Evolutionary conservation across 805 yeast species (phyloP).

Genomic region (Yamadazyma endophytica): DNA sequence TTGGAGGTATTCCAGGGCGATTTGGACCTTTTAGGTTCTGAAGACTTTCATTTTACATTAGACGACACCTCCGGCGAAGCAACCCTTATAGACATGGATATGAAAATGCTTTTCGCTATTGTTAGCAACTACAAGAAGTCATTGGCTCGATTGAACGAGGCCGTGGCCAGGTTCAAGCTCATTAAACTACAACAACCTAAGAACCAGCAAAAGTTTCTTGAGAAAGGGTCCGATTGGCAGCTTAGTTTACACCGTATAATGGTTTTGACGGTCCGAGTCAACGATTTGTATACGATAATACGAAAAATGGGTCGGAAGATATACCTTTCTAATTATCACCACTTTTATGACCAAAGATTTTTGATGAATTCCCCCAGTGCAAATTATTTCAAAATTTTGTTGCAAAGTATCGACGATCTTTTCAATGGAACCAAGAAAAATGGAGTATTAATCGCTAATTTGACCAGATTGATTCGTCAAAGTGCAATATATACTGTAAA

Average conservation of each 20-base stretch:
- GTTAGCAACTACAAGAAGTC: conserved; percentile 21
- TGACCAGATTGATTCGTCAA: conserved; percentile 43
- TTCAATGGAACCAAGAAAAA: conserved; percentile 46
- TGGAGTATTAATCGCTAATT: conserved; percentile 44
- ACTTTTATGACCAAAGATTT: conserved; percentile 40
- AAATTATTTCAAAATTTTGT: conserved; percentile 23
- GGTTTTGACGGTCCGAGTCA: conserved; percentile 41
- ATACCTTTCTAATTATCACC: conserved; percentile 40
- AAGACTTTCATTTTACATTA: conserved; percentile 2
- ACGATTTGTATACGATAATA: conserved; percentile 46
- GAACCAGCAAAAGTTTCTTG: conserved; percentile 13
- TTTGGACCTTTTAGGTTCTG: conserved; percentile 7
- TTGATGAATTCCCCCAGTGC: conserved; percentile 16
- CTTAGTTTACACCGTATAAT: conserved; percentile 44
- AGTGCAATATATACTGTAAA: conserved; percentile 31
- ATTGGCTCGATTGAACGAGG: conserved; percentile 20
- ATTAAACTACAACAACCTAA: conserved; percentile 5
- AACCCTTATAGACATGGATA: conserved; percentile 36
- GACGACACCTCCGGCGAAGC: conserved; percentile 15
- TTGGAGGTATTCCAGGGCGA: conserved; percentile 4
- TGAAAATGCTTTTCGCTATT: conserved; percentile 25
- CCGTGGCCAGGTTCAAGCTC: conserved; percentile 14
- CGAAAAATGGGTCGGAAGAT: conserved; percentile 46
- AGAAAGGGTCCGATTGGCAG: conserved; percentile 22
- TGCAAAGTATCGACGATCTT: conserved; percentile 29